Evolutionary conservation across 441 rosid genomes (phyloP).

Genomic region (Erysimum cheiri): DNA sequence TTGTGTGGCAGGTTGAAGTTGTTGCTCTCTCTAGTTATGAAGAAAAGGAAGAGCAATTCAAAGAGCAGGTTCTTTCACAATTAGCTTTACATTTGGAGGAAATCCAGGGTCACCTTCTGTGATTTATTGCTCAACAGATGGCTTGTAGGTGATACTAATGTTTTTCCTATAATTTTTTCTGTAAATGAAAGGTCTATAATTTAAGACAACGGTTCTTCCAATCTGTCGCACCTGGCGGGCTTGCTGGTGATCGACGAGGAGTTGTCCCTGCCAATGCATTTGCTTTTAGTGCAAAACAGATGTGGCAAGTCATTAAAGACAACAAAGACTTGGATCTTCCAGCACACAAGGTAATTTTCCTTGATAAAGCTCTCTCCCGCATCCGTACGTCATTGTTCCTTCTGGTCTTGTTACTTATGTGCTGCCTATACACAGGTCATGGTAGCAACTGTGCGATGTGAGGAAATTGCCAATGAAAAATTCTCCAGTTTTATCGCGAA

Average conservation of each 20-base stretch:
- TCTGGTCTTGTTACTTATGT: slow-evolving; percentile 24
- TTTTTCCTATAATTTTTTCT: neutral
- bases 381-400: neutral
- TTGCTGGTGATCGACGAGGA: slow-evolving; percentile 98
- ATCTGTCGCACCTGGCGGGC: slow-evolving; percentile 98
- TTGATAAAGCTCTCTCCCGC: slow-evolving; percentile 9
- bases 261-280: slow-evolving; percentile 99
- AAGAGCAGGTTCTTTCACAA: slow-evolving; percentile 76
- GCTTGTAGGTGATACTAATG: slow-evolving; percentile 11
- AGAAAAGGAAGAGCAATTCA: slow-evolving; percentile 97
- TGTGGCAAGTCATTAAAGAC: slow-evolving; percentile 97
- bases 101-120: slow-evolving; percentile 20
- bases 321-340: slow-evolving; percentile 99
- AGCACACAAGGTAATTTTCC: slow-evolving; percentile 89
- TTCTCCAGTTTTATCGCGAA: slow-evolving; percentile 63
- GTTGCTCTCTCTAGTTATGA: slow-evolving; percentile 97
- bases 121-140: slow-evolving; percentile 23
- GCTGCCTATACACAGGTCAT: slow-evolving; percentile 69
- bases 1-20: slow-evolving; percentile 82
- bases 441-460: slow-evolving; percentile 99
- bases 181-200: slow-evolving; percentile 66
- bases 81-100: slow-evolving; percentile 34
- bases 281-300: slow-evolving; percentile 90
- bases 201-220: slow-evolving; percentile 91
- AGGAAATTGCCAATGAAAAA: slow-evolving; percentile 95